Percentiles rank a stretch among this genome's conserved stretches.
Conservation (phyloP, 2,329 filamentous ascomycete genomes). For the Alternaria angustiovoidea region DNA sequence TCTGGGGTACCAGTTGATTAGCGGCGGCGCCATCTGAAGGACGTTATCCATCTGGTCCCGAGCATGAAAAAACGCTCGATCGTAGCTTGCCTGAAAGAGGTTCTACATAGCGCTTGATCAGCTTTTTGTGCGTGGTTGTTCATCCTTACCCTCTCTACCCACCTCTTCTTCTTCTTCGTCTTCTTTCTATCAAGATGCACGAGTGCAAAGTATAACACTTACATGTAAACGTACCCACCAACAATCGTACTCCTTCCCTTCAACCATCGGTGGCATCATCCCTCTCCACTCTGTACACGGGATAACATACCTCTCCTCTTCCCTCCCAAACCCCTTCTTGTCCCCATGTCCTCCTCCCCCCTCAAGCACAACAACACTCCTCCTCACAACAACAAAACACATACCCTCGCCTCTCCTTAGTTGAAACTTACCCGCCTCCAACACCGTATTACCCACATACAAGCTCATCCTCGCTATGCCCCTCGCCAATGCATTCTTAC, state of each 20-base stretch:
- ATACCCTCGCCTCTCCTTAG: slow-evolving; percentile 3
- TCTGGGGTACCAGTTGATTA: slow-evolving; percentile 8
- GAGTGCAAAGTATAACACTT: neutral
- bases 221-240: slow-evolving; percentile 24
- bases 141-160: neutral
- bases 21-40: slow-evolving; percentile 1
- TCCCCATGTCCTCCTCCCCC: neutral
- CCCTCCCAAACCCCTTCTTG: slow-evolving; percentile 1
- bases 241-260: slow-evolving; percentile 12
- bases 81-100: slow-evolving; percentile 14
- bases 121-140: neutral
- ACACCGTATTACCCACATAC: slow-evolving; percentile 22
- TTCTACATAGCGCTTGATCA: slow-evolving; percentile 6
- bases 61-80: slow-evolving; percentile 16
- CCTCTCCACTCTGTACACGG: slow-evolving; percentile 15
- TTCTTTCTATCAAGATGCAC: neutral
- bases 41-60: slow-evolving; percentile 9
- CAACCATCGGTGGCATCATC: neutral
- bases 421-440: slow-evolving; percentile 24
- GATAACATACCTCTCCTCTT: slow-evolving; percentile 18
- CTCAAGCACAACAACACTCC: slow-evolving; percentile 9
- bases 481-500: slow-evolving; percentile 21
- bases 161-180: neutral
- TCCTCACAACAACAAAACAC: neutral
- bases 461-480: slow-evolving; percentile 21